Percentiles rank a stretch among this genome's conserved stretches.
These are phyloP conservation scores for sweet orange (Citrus sinensis) DNA, from an alignment of 345 rosid species.

Conservation along the genomic window DNA sequence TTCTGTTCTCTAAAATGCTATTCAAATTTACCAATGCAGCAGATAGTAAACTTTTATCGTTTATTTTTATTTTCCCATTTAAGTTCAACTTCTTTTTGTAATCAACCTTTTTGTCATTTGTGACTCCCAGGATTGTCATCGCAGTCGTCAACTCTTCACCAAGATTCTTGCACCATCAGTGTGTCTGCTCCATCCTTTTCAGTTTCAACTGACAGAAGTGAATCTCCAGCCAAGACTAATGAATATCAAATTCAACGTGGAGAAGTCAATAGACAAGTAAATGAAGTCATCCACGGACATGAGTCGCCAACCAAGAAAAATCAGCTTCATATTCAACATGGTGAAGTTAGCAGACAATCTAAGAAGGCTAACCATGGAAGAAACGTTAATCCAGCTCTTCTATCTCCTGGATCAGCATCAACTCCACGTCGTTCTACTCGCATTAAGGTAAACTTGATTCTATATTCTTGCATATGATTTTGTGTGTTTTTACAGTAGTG, in stretches of 20 bases:
- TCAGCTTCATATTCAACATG: constrained; percentile 17
- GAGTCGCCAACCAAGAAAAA: constrained; percentile 29
- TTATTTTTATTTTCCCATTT: not conserved
- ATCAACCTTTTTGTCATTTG: constrained; percentile 7
- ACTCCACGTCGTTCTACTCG: constrained; percentile 58
- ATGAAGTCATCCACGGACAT: constrained; percentile 28
- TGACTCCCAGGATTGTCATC: constrained; percentile 43
- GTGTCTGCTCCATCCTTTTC: constrained; percentile 65
- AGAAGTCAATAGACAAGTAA: constrained; percentile 28
- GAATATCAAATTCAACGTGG: constrained; percentile 27
- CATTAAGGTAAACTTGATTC: constrained; percentile 39
- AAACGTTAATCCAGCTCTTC: constrained; percentile 25
- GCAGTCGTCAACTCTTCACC: constrained; percentile 34
- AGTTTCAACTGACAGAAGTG: constrained; percentile 50
- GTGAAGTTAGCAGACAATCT: constrained; percentile 8
- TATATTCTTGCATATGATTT: not conserved
- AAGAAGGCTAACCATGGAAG: constrained; percentile 34
- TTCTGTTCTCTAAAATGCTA: not conserved
- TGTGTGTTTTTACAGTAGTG: not conserved
- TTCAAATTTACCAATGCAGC: not conserved
- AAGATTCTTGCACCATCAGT: constrained; percentile 51
- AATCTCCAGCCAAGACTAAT: constrained; percentile 43
- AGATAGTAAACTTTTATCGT: not conserved
- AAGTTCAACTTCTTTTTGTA: constrained; percentile 9
- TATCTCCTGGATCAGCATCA: constrained; percentile 51